phyloP scores from a whole-genome alignment of 495 filamentous ascomycete species.

The Cudoniella acicularis region DNA sequence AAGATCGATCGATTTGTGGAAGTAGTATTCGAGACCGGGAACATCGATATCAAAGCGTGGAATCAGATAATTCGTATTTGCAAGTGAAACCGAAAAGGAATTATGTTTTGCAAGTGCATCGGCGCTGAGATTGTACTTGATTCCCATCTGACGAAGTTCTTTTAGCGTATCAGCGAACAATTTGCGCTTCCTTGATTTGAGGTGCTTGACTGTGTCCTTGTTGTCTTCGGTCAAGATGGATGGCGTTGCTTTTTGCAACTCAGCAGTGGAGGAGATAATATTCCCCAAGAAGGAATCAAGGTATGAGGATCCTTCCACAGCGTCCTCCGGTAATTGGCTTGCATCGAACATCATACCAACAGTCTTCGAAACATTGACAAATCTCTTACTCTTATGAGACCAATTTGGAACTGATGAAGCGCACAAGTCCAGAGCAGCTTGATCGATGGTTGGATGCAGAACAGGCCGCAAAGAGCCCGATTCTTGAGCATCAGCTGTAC shows the following conservation, averaged over 20 bases:
- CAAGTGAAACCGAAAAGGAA: conserved; percentile 63
- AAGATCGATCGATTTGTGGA: conserved; percentile 72
- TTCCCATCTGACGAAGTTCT: conserved; percentile 78
- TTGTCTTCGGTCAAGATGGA: conserved; percentile 74
- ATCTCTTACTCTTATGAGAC: conserved; percentile 58
- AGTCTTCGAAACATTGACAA: conserved; percentile 65
- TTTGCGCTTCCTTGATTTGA: conserved; percentile 87
- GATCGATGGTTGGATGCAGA: conserved; percentile 31
- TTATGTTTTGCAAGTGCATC: conserved; percentile 67
- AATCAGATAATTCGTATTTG: conserved; percentile 39
- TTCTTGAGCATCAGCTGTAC: conserved; percentile 12
- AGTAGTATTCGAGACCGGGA: conserved; percentile 60
- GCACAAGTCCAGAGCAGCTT: conserved; percentile 47
- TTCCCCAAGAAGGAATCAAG: conserved; percentile 64
- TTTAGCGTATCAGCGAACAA: conserved; percentile 85
- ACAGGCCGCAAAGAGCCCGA: conserved; percentile 15
- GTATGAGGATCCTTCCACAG: conserved; percentile 54
- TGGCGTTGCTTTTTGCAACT: conserved; percentile 79
- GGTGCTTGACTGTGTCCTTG: conserved; percentile 72
- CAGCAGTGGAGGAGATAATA: conserved; percentile 61
- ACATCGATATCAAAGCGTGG: conserved; percentile 14
- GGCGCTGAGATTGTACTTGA: conserved; percentile 71
- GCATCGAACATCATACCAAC: conserved; percentile 58
- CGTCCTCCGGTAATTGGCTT: conserved; percentile 45
- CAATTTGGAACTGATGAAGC: conserved; percentile 50